phyloP scores from a whole-genome alignment of 495 filamentous ascomycete species.

The Hypoxylon crocopeplum region DNA sequence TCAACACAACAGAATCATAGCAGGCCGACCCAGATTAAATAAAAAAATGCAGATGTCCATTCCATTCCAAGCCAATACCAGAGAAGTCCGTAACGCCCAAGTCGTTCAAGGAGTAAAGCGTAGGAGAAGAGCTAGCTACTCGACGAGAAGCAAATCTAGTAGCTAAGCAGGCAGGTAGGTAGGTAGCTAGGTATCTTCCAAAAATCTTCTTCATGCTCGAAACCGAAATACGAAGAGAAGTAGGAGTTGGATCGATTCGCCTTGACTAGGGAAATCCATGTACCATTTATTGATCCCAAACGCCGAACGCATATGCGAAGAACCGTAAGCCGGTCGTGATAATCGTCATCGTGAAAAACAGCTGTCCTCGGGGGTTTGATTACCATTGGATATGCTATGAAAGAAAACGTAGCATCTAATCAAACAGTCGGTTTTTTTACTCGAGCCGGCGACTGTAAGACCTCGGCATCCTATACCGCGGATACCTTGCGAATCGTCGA shows the following conservation, averaged over 20 bases:
- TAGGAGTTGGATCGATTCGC: conserved; percentile 15
- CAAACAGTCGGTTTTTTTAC: conserved; percentile 10
- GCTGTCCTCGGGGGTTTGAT: conserved; percentile 17
- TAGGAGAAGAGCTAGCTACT: conserved; percentile 3
- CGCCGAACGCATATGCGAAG: conserved; percentile 41
- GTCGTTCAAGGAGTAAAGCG: conserved; percentile 18
- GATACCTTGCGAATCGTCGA: conserved; percentile 52
- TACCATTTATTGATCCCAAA: conserved; percentile 34
- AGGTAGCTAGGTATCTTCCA: not conserved
- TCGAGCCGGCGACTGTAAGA: conserved; percentile 1
- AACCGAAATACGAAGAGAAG: conserved; percentile 10
- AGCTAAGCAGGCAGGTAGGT: not conserved
- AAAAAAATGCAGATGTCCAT: conserved; percentile 19
- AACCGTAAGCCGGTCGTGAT: conserved; percentile 39
- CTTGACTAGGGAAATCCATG: conserved; percentile 22
- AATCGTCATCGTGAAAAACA: conserved; percentile 43
- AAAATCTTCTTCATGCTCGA: not conserved
- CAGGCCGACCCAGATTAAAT: conserved; percentile 21
- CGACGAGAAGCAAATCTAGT: not conserved
- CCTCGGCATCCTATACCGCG: conserved; percentile 36
- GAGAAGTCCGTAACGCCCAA: conserved; percentile 22
- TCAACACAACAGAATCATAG: conserved; percentile 1
- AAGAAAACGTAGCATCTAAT: conserved; percentile 16
- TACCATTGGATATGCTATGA: conserved; percentile 31
- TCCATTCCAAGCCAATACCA: conserved; percentile 17